phyloP scores from a whole-genome alignment of 23 red algal species.

The Gracilaria domingensis region DNA sequence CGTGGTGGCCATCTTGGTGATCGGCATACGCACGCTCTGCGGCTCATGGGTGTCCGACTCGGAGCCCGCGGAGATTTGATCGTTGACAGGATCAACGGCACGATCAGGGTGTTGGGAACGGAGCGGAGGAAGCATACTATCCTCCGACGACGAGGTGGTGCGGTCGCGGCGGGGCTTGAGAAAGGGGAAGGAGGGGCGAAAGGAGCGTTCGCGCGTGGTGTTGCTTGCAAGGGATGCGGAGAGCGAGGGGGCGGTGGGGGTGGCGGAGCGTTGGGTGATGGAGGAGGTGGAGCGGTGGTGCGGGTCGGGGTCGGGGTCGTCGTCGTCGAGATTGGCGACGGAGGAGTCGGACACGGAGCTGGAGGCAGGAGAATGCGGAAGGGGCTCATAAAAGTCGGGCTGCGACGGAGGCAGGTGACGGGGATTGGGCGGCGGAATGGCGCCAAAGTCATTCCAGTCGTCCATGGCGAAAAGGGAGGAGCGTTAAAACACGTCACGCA shows the following conservation, averaged over 20 bases:
- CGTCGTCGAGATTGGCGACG: conserved; percentile 4
- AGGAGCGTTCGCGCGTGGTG: conserved; percentile 19
- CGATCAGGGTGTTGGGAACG: background rate
- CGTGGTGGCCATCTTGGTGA: background rate
- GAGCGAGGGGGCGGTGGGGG: background rate
- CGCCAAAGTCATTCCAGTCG: conserved; percentile 77
- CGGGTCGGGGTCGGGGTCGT: background rate
- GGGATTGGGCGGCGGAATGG: conserved; percentile 27
- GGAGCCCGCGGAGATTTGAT: conserved; percentile 44
- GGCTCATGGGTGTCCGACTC: conserved; percentile 57
- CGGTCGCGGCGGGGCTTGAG: conserved; percentile 30
- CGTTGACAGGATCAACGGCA: background rate
- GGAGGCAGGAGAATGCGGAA: background rate
- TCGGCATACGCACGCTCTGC: conserved; percentile 1
- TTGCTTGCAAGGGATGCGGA: background rate
- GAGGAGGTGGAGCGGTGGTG: background rate
- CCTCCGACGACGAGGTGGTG: conserved; percentile 25
- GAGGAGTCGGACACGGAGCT: conserved; percentile 47
- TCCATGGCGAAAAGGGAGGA: conserved; percentile 28
- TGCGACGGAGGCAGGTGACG: conserved; percentile 4
- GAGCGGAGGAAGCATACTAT: background rate
- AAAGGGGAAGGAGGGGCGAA: conserved; percentile 59
- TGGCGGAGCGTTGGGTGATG: background rate
- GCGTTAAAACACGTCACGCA: background rate
- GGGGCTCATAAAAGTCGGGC: background rate